Percentiles rank a stretch among this genome's conserved stretches.
These are phyloP conservation scores for Aaosphaeria arxii DNA, from an alignment of 2,329 filamentous ascomycete genomes.

Conservation along the genomic window DNA sequence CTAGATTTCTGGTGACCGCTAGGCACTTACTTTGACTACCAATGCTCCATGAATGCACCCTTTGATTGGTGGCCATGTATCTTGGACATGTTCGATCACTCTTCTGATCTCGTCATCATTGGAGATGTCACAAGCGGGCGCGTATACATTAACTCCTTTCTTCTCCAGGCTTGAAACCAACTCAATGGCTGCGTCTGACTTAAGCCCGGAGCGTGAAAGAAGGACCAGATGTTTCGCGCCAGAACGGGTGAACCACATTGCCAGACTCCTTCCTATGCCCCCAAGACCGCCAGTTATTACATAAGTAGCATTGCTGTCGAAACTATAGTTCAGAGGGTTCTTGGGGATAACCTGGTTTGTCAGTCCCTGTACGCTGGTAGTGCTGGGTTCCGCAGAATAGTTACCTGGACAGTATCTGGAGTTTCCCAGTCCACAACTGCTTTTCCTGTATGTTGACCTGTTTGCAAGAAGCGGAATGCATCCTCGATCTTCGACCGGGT, in stretches of 20 bases:
- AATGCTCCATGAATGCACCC: not conserved
- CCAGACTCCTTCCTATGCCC: conserved; percentile 1
- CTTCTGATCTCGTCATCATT: not conserved
- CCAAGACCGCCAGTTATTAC: conserved; percentile 3
- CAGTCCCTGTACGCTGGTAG: not conserved
- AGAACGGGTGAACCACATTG: conserved; percentile 1
- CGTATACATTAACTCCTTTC: not conserved
- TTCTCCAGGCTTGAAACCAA: not conserved
- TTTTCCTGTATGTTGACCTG: not conserved
- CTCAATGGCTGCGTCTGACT: not conserved
- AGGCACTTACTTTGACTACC: not conserved
- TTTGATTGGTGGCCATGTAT: not conserved
- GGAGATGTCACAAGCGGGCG: not conserved
- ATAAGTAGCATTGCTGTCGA: conserved; percentile 1
- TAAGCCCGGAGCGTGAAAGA: not conserved
- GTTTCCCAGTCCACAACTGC: not conserved
- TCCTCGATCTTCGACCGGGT: not conserved
- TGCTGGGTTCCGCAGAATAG: not conserved
- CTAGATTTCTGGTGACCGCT: too few relatives aligned
- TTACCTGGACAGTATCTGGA: not conserved
- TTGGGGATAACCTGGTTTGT: not conserved
- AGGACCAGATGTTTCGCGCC: not conserved
- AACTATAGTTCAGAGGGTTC: not conserved
- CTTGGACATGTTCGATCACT: too few relatives aligned
- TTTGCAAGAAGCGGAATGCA: conserved; percentile 1